Evolutionary conservation across 164 flowering plant genomes (phyloP).

Genomic region (Annona squamosa): DNA sequence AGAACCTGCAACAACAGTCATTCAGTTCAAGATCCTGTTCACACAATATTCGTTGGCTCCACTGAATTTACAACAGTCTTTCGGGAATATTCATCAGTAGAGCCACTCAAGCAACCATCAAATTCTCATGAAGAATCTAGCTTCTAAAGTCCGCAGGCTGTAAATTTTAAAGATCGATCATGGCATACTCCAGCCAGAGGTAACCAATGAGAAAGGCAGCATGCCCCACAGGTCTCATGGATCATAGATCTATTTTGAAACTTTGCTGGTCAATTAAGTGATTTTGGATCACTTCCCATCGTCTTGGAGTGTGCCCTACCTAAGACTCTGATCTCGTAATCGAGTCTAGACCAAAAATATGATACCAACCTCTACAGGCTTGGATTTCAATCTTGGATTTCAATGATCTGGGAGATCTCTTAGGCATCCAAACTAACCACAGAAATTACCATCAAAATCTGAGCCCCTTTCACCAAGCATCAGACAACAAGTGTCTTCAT

Average conservation of each 20-base stretch:
- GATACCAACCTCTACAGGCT: background rate
- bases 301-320: too few relatives aligned
- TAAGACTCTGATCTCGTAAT: too few relatives aligned
- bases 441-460: background rate
- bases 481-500: background rate
- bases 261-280: too few relatives aligned
- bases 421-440: background rate
- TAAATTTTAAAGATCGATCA: background rate
- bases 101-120: background rate
- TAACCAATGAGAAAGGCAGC: background rate
- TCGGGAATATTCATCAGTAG: background rate
- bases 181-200: background rate
- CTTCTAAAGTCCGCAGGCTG: background rate
- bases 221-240: background rate
- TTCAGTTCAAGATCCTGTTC: background rate
- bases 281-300: too few relatives aligned
- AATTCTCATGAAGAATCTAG: background rate
- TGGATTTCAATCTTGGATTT: background rate
- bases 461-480: background rate
- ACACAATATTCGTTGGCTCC: background rate
- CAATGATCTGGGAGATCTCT: background rate
- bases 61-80: too few relatives aligned
- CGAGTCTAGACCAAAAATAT: background rate
- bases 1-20: constrained; percentile 40
- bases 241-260: background rate